Conservation (phyloP, 2,329 filamentous ascomycete genomes). For the Aspergillus ruber region DNA sequence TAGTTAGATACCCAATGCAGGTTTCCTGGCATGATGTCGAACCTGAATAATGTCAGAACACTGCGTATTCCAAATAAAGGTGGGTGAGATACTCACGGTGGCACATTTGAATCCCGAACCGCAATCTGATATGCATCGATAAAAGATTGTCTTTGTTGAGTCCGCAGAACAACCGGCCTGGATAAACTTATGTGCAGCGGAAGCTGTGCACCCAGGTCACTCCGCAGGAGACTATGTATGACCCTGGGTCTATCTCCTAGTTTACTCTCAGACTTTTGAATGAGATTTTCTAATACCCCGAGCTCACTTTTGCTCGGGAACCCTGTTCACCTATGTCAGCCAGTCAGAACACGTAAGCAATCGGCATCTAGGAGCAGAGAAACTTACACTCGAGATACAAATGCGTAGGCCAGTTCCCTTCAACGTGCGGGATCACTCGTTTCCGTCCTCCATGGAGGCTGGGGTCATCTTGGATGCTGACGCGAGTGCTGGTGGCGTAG, state of each 20-base stretch:
- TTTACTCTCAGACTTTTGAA: constrained; percentile 28
- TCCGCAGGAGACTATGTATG: constrained; percentile 65
- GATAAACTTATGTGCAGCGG: constrained; percentile 91
- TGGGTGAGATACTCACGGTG: constrained; percentile 34
- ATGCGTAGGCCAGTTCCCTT: constrained; percentile 89
- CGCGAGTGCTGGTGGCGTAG: constrained; percentile 74
- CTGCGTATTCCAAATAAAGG: neutral
- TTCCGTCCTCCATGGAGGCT: constrained; percentile 77
- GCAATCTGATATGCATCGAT: constrained; percentile 47
- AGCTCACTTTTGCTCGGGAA: constrained; percentile 34
- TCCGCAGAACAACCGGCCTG: constrained; percentile 66
- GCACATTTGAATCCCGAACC: constrained; percentile 38
- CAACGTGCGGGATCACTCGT: constrained; percentile 73
- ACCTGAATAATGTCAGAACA: constrained; percentile 36
- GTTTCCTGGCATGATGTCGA: constrained; percentile 38
- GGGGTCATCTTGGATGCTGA: constrained; percentile 75
- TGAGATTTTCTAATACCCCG: constrained; percentile 21
- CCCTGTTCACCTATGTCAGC: constrained; percentile 25
- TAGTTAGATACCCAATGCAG: constrained; percentile 62
- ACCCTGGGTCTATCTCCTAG: constrained; percentile 32
- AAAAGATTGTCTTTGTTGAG: constrained; percentile 66
- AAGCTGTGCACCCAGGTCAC: constrained; percentile 67
- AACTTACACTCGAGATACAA: constrained; percentile 87
- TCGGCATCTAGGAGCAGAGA: neutral
- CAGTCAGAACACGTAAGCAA: constrained; percentile 3